These are phyloP conservation scores for Pyrenochaeta sp. DNA, from an alignment of 2,329 filamentous ascomycete genomes.

Conservation along the genomic window DNA sequence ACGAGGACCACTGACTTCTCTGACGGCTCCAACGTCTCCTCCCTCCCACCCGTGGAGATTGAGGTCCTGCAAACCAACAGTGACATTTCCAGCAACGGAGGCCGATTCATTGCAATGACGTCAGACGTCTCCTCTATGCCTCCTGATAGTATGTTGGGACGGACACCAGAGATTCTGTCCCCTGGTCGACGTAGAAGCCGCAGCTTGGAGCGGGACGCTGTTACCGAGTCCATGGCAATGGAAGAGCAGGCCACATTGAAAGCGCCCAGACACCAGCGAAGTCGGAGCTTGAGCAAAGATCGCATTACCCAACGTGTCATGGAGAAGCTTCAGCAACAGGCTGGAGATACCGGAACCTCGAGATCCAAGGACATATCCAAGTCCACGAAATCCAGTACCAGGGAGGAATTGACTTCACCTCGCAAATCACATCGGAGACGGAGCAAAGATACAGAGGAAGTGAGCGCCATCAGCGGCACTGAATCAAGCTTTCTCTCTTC, in stretches of 20 bases:
- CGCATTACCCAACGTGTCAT: slow-evolving; percentile 73
- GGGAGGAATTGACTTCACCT: slow-evolving; percentile 39
- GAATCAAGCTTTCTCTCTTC: slow-evolving; percentile 72
- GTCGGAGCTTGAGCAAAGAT: slow-evolving; percentile 72
- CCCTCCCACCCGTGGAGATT: slow-evolving; percentile 79
- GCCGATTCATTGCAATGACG: slow-evolving; percentile 71
- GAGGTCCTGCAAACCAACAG: slow-evolving; percentile 79
- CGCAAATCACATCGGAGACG: slow-evolving; percentile 49
- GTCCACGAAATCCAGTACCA: slow-evolving; percentile 24
- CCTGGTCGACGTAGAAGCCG: slow-evolving; percentile 60
- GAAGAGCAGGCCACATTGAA: slow-evolving; percentile 60
- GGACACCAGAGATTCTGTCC: slow-evolving; percentile 55
- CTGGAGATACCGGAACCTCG: slow-evolving; percentile 52
- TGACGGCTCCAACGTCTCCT: slow-evolving; percentile 80
- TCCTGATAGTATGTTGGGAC: slow-evolving; percentile 74
- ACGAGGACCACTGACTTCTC: slow-evolving; percentile 63
- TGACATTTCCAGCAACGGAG: slow-evolving; percentile 71
- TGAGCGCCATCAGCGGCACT: slow-evolving; percentile 54
- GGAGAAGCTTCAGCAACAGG: slow-evolving; percentile 68
- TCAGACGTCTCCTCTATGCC: slow-evolving; percentile 90
- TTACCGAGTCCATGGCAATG: slow-evolving; percentile 26
- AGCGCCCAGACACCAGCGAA: slow-evolving; percentile 66
- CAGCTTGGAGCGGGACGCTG: slow-evolving; percentile 56
- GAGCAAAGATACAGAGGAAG: slow-evolving; percentile 58
- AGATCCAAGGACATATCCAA: slow-evolving; percentile 24